Conservation (phyloP, 1,284 basidiomycete species). For the Irpex lacteus region DNA sequence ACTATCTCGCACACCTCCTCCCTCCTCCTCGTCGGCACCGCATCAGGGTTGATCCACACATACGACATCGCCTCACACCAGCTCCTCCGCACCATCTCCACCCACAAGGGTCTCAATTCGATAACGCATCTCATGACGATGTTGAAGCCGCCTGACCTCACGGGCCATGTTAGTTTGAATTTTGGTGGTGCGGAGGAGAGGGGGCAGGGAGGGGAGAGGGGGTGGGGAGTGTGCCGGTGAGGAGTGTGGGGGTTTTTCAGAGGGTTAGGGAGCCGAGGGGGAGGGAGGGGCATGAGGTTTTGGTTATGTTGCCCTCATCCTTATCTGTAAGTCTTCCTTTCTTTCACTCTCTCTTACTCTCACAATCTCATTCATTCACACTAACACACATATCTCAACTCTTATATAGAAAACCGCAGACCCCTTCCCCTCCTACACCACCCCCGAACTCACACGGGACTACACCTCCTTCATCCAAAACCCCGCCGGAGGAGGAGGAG, state of each 20-base stretch:
- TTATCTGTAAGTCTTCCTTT: slow-evolving; percentile 32
- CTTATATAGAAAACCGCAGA: slow-evolving; percentile 18
- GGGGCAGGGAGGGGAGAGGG: too few species aligned
- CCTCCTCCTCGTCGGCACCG: slow-evolving; percentile 73
- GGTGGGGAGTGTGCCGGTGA: too few species aligned
- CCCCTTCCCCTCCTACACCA: slow-evolving; percentile 36
- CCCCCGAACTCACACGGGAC: slow-evolving; percentile 56
- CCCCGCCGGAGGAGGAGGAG: slow-evolving; percentile 2
- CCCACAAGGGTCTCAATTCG: slow-evolving; percentile 77
- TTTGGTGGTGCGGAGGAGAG: slow-evolving; percentile 28
- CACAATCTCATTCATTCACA: slow-evolving; percentile 13
- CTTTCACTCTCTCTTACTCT: slow-evolving; percentile 12
- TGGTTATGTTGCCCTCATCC: slow-evolving; percentile 53
- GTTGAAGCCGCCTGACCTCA: slow-evolving; percentile 80
- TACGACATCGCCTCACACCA: slow-evolving; percentile 92
- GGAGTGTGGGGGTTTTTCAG: slow-evolving; percentile 59
- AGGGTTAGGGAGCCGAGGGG: slow-evolving; percentile 64
- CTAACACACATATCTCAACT: slow-evolving; percentile 16
- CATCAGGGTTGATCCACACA: slow-evolving; percentile 72
- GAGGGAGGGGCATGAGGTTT: slow-evolving; percentile 66
- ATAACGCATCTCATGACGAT: slow-evolving; percentile 76
- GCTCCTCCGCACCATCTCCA: slow-evolving; percentile 74
- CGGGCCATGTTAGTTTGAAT: slow-evolving; percentile 67
- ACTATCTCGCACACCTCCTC: slow-evolving; percentile 74
- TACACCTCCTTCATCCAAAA: slow-evolving; percentile 59